A percentile compares a stretch with the other conserved stretches of the same genome.
Evolutionary conservation across 73 alveolate genomes (phyloP).

Genomic region (Durusdinium trenchii): DNA sequence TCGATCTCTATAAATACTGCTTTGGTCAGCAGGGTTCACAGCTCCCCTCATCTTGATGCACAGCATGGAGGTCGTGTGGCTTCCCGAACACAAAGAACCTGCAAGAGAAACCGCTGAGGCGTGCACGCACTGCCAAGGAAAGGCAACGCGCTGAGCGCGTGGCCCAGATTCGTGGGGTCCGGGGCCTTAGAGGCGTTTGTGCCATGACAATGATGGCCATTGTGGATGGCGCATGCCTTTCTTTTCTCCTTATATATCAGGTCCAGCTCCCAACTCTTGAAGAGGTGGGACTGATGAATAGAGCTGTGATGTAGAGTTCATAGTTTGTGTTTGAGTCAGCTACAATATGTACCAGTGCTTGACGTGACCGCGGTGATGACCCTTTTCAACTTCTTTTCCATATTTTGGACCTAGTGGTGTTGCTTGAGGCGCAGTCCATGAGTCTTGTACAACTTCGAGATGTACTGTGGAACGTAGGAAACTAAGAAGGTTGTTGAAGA

Average conservation of each 20-base stretch:
- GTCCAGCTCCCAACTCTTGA: not conserved
- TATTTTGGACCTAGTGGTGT: too few relatives aligned
- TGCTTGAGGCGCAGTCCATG: constrained; percentile 33
- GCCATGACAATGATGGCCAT: not conserved
- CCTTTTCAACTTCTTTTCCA: too few relatives aligned
- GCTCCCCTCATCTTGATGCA: too few relatives aligned
- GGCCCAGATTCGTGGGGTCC: not conserved
- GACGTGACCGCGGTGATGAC: too few relatives aligned
- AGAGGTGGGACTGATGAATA: not conserved
- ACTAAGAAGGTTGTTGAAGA: not conserved
- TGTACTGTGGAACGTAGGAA: constrained; percentile 24
- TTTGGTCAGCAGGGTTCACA: too few relatives aligned
- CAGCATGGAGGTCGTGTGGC: not conserved
- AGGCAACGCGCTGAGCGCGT: constrained; percentile 6
- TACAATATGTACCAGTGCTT: too few relatives aligned
- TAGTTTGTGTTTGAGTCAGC: too few relatives aligned
- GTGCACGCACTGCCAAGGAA: not conserved
- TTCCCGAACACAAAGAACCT: not conserved
- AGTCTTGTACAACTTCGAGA: constrained; percentile 43
- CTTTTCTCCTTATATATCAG: not conserved
- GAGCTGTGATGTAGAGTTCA: too few relatives aligned
- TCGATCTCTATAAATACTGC: not conserved
- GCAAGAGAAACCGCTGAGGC: not conserved
- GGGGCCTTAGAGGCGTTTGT: too few relatives aligned
- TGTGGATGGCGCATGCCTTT: not conserved